Conservation (phyloP, 768 basidiomycete species). For the Lyophyllum atratum region DNA sequence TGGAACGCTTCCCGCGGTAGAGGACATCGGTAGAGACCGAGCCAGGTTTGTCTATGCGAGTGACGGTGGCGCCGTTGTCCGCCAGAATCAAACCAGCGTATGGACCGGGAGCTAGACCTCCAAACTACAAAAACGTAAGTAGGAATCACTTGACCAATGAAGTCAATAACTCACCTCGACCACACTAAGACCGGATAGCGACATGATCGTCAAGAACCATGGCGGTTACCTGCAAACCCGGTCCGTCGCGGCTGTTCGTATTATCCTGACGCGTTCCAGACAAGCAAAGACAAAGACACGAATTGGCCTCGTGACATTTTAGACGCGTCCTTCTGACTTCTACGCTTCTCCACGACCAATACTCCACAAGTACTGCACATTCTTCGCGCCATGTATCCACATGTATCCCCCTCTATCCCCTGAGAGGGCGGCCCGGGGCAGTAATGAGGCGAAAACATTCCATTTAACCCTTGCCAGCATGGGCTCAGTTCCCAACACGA, state of each 20-base stretch:
- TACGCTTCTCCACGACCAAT: neutral
- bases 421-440: neutral
- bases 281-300: neutral
- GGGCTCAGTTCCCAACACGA: neutral
- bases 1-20: constrained; percentile 77
- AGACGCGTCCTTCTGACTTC: neutral
- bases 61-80: constrained; percentile 78
- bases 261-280: neutral
- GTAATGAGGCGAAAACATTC: neutral
- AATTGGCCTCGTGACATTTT: neutral
- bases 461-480: neutral
- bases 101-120: constrained; percentile 80
- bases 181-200: constrained; percentile 23
- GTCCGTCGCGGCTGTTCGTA: neutral
- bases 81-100: constrained; percentile 78
- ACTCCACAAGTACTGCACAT: neutral
- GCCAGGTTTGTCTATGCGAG: constrained; percentile 69
- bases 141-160: neutral
- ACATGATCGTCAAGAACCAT: constrained; percentile 12
- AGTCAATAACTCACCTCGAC: constrained; percentile 21
- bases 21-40: constrained; percentile 50
- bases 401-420: neutral
- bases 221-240: neutral
- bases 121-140: constrained; percentile 54
- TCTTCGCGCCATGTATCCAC: neutral